Evolutionary conservation across 768 basidiomycete genomes (phyloP).

Genomic region (Sporobolomyces phaffii): DNA sequence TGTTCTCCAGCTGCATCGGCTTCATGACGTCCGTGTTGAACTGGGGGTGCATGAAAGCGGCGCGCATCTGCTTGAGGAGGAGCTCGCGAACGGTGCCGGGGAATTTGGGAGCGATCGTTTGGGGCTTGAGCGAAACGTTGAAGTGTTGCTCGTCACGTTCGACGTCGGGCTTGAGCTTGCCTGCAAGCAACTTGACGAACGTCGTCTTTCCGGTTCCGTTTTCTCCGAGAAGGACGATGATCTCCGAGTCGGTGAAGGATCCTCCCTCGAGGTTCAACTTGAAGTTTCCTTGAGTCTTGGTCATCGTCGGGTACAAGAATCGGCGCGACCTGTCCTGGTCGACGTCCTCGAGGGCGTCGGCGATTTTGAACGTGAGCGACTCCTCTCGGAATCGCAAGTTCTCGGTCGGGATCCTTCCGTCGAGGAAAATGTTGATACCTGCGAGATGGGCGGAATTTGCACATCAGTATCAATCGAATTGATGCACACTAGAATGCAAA

Average conservation of each 20-base stretch:
- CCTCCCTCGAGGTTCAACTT: conserved; percentile 88
- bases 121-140: conserved; percentile 91
- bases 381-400: conserved; percentile 97
- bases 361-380: conserved; percentile 92
- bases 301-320: conserved; percentile 90
- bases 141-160: conserved; percentile 61
- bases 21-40: conserved; percentile 98
- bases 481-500: too few species aligned
- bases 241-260: conserved; percentile 96
- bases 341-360: conserved; percentile 88
- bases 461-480: too few species aligned
- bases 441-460: too few species aligned
- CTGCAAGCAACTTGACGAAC: conserved; percentile 88
- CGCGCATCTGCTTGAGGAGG: conserved; percentile 86
- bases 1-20: conserved; percentile 88
- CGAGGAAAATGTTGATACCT: conserved; percentile 99
- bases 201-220: conserved; percentile 98
- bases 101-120: conserved; percentile 97
- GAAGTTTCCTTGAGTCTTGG: conserved; percentile 90
- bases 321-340: conserved; percentile 77
- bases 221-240: conserved; percentile 98
- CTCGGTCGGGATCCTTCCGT: conserved; percentile 97
- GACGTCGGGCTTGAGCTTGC: conserved; percentile 73
- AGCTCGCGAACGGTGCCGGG: conserved; percentile 93
- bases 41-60: conserved; percentile 97